phyloP scores from a whole-genome alignment of 164 flowering plant genomes.

The Vitis cinerea region DNA sequence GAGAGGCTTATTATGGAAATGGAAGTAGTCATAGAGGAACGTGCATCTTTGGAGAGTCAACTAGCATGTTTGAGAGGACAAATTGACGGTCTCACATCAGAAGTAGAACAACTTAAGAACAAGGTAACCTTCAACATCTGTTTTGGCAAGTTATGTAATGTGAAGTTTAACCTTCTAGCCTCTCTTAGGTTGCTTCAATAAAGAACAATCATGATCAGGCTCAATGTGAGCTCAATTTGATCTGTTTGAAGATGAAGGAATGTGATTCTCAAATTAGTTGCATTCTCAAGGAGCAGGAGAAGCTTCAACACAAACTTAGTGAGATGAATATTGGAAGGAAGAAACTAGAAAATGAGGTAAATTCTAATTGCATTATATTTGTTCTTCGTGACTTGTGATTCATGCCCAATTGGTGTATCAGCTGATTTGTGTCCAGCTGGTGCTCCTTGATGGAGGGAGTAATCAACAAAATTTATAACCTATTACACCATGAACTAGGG shows the following conservation, averaged over 20 bases:
- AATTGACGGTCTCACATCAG: conserved; percentile 48
- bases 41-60: conserved; percentile 64
- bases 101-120: conserved; percentile 51
- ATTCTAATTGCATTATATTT: conserved; percentile 1
- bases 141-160: not conserved
- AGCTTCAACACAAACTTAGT: conserved; percentile 60
- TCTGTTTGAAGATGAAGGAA: conserved; percentile 79
- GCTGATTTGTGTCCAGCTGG: too few relatives aligned
- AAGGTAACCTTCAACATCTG: conserved; percentile 46
- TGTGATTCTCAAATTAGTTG: conserved; percentile 78
- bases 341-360: conserved; percentile 93
- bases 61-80: conserved; percentile 48
- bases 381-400: not conserved
- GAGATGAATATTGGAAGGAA: conserved; percentile 82
- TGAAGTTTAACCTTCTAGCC: not conserved
- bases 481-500: too few relatives aligned
- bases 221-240: conserved; percentile 53
- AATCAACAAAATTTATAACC: too few relatives aligned
- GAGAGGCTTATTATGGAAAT: conserved; percentile 90
- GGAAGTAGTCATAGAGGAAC: conserved; percentile 80
- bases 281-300: conserved; percentile 78
- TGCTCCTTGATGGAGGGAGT: too few relatives aligned
- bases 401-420: too few relatives aligned
- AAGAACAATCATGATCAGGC: conserved; percentile 53
- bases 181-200: conserved; percentile 55